Percentiles rank a stretch among this genome's conserved stretches.
phyloP scores from a whole-genome alignment of 805 yeast species.

The Wickerhamiella lipophila region DNA sequence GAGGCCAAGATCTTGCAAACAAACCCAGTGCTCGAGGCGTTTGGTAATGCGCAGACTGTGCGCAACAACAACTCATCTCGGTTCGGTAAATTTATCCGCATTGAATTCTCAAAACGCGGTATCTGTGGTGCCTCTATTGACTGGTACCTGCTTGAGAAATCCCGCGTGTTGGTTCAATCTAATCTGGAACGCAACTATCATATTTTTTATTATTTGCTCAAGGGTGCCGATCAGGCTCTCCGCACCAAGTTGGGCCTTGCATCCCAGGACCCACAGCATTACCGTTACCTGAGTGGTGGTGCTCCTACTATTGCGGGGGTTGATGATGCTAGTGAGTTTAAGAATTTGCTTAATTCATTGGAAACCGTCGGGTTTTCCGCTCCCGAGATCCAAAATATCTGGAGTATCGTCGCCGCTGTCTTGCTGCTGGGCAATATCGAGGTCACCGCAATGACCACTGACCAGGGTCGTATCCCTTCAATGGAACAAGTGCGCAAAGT shows the following conservation, averaged over 20 bases:
- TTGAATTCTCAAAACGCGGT: slow-evolving; percentile 47
- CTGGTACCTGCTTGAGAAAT: slow-evolving; percentile 87
- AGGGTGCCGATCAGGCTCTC: slow-evolving; percentile 44
- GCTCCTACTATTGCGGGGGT: slow-evolving; percentile 53
- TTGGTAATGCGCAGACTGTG: slow-evolving; percentile 94
- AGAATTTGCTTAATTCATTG: slow-evolving; percentile 51
- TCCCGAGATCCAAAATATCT: slow-evolving; percentile 44
- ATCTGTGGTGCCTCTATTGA: slow-evolving; percentile 86
- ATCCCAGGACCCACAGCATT: slow-evolving; percentile 36
- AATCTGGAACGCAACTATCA: slow-evolving; percentile 80
- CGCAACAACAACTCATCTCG: slow-evolving; percentile 90
- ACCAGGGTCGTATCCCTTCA: slow-evolving; percentile 60
- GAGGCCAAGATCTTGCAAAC: slow-evolving; percentile 84
- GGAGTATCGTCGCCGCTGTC: slow-evolving; percentile 58
- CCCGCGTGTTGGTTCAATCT: slow-evolving; percentile 74
- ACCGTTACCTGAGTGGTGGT: slow-evolving; percentile 47
- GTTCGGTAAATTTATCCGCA: slow-evolving; percentile 89
- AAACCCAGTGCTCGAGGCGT: slow-evolving; percentile 88
- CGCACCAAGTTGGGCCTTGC: slow-evolving; percentile 28
- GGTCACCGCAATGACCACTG: slow-evolving; percentile 49
- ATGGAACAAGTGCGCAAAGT: slow-evolving; percentile 40
- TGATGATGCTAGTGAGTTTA: slow-evolving; percentile 61
- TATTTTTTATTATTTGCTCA: slow-evolving; percentile 73
- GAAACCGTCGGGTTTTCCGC: slow-evolving; percentile 55
- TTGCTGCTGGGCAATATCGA: slow-evolving; percentile 78